phyloP scores from a whole-genome alignment of 2,329 filamentous ascomycete species.

The Clarireedia homoeocarpa region DNA sequence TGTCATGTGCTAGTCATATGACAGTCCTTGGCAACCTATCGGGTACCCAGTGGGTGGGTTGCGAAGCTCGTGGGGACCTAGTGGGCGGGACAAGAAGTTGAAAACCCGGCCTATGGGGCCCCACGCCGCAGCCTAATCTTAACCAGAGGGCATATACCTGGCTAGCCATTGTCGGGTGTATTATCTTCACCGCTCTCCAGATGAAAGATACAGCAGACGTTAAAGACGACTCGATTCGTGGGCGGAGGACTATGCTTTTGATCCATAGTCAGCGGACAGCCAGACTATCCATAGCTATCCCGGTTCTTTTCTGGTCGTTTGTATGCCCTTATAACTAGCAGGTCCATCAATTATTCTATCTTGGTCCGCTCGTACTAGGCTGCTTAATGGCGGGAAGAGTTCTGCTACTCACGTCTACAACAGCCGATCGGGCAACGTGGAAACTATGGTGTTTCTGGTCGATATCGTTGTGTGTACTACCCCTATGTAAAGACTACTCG shows the following conservation, averaged over 20 bases:
- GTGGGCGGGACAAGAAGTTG: no score
- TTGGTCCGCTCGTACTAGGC: neutral
- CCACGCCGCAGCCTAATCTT: neutral
- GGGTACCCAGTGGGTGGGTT: no score
- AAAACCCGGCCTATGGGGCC: no score
- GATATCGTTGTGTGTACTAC: slow-evolving; percentile 3
- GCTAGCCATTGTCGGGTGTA: slow-evolving; percentile 3
- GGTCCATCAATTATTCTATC: slow-evolving; percentile 13
- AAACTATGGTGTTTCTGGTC: slow-evolving; percentile 12
- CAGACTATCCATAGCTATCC: slow-evolving; percentile 20
- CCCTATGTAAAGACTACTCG: neutral
- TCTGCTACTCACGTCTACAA: neutral
- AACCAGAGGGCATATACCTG: neutral
- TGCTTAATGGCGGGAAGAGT: neutral
- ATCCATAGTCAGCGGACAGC: slow-evolving; percentile 15
- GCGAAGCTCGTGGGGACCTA: no score
- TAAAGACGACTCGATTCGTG: slow-evolving; percentile 21
- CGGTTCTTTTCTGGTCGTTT: slow-evolving; percentile 18
- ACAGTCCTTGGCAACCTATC: no score
- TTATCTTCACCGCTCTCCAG: slow-evolving; percentile 21
- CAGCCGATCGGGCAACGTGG: slow-evolving; percentile 1
- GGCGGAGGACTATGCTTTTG: slow-evolving; percentile 21
- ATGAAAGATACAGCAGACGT: slow-evolving; percentile 27
- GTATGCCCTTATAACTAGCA: neutral
- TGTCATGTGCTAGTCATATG: no score